Conservation (phyloP, 305 asterid species). For the Fraxinus platypoda region DNA sequence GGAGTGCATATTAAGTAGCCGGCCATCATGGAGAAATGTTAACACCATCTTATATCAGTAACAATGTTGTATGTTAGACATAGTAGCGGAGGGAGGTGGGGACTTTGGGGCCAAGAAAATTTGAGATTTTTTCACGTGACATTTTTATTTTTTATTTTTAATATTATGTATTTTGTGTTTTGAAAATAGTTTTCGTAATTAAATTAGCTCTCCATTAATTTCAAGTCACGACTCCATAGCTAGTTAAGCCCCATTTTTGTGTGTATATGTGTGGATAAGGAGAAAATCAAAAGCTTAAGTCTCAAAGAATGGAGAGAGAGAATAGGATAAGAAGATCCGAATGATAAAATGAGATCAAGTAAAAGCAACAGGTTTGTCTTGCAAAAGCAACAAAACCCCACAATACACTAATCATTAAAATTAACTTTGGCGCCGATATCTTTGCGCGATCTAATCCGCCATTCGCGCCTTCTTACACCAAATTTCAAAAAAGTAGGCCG, state of each 20-base stretch:
- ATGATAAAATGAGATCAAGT: not conserved
- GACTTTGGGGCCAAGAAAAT: not conserved
- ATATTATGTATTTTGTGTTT: no score
- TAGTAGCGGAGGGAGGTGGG: not conserved
- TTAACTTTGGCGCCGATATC: constrained; percentile 38
- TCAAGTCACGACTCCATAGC: not conserved
- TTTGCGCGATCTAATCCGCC: constrained; percentile 48
- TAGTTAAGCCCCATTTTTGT: not conserved
- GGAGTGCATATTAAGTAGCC: no score
- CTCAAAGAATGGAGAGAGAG: constrained; percentile 32
- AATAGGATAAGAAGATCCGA: constrained; percentile 20
- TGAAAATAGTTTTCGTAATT: not conserved
- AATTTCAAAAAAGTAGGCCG: constrained; percentile 9
- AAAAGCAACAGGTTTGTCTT: not conserved
- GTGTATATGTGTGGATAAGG: not conserved
- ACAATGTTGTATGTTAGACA: not conserved
- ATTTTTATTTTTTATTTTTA: no score
- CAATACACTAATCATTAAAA: not conserved
- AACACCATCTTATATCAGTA: no score
- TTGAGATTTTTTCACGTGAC: no score
- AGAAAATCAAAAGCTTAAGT: constrained; percentile 35
- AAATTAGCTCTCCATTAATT: no score
- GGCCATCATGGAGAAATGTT: no score
- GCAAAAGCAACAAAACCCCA: constrained; percentile 2
- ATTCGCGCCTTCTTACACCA: constrained; percentile 32